A percentile compares a stretch with the other conserved stretches of the same genome.
Evolutionary conservation across 2,329 filamentous ascomycete genomes (phyloP).

Genomic region (Lasiodiplodia theobromae): DNA sequence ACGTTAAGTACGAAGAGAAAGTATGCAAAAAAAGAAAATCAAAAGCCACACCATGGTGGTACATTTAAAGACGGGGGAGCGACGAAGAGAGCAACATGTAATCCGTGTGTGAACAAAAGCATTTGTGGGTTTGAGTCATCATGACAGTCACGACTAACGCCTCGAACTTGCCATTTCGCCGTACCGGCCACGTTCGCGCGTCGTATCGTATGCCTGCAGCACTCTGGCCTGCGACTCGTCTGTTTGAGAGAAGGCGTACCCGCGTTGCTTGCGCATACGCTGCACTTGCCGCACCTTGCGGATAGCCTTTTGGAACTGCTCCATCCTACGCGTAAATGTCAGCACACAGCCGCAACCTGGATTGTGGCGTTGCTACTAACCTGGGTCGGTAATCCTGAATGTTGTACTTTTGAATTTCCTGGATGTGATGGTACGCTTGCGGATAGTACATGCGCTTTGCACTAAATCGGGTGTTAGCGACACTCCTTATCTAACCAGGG

Average conservation of each 20-base stretch:
- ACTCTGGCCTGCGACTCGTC: slow-evolving; percentile 96
- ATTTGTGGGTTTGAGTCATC: not conserved
- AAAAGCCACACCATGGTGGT: not conserved
- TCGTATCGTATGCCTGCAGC: slow-evolving; percentile 97
- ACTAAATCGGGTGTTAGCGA: slow-evolving; percentile 37
- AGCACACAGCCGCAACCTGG: not conserved
- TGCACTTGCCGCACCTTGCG: slow-evolving; percentile 98
- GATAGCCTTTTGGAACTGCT: slow-evolving; percentile 99
- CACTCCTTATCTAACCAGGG: not conserved
- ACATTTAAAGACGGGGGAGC: not conserved
- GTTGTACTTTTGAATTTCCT: slow-evolving; percentile 99
- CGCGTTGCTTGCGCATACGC: slow-evolving; percentile 98
- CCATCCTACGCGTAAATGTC: slow-evolving; percentile 71
- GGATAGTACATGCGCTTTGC: slow-evolving; percentile 96
- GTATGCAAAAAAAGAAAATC: not conserved
- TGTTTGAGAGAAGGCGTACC: slow-evolving; percentile 97
- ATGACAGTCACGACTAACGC: slow-evolving; percentile 12
- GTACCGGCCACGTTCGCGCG: slow-evolving; percentile 86
- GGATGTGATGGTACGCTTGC: slow-evolving; percentile 95
- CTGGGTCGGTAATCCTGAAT: slow-evolving; percentile 98
- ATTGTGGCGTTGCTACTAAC: slow-evolving; percentile 58
- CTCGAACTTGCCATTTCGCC: slow-evolving; percentile 86
- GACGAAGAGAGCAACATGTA: not conserved
- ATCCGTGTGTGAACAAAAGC: not conserved
- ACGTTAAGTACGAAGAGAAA: slow-evolving; percentile 1